These are phyloP conservation scores for Cladosporium cucumerinum DNA, from an alignment of 2,329 filamentous ascomycete species.

Conservation along the genomic window DNA sequence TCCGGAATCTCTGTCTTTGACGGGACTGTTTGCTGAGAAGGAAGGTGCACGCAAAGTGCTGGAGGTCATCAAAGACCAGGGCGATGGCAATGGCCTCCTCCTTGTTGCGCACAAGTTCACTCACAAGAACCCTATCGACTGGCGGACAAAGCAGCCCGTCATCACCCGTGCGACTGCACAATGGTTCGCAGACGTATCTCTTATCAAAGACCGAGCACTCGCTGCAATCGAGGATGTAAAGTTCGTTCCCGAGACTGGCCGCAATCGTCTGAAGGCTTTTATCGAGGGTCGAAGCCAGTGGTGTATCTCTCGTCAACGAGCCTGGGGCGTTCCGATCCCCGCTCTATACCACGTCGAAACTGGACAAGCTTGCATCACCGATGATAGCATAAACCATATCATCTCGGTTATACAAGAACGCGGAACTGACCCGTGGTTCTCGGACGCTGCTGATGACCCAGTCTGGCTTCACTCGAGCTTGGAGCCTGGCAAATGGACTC, in stretches of 20 bases:
- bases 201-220: conserved; percentile 73
- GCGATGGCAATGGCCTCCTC: conserved; percentile 45
- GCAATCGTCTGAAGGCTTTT: conserved; percentile 76
- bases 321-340: conserved; percentile 96
- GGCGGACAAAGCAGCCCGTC: conserved; percentile 90
- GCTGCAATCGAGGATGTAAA: conserved; percentile 65
- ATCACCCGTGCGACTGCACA: conserved; percentile 90
- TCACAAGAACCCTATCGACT: conserved; percentile 98
- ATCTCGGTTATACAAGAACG: conserved; percentile 72
- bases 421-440: conserved; percentile 93
- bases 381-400: conserved; percentile 78
- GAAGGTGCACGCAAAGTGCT: conserved; percentile 69
- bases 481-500: conserved; percentile 55
- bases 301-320: conserved; percentile 94
- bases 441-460: conserved; percentile 69
- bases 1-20: conserved; percentile 55
- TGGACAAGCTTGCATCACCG: conserved; percentile 68
- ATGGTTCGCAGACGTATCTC: conserved; percentile 92
- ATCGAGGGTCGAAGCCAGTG: conserved; percentile 86
- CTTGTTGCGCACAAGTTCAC: conserved; percentile 67
- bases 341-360: conserved; percentile 69
- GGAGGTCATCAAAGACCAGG: conserved; percentile 56
- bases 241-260: conserved; percentile 75
- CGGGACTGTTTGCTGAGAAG: conserved; percentile 67
- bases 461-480: conserved; percentile 72